Conservation (phyloP, 2,329 filamentous ascomycete genomes). For the Fusarium armeniacum region DNA sequence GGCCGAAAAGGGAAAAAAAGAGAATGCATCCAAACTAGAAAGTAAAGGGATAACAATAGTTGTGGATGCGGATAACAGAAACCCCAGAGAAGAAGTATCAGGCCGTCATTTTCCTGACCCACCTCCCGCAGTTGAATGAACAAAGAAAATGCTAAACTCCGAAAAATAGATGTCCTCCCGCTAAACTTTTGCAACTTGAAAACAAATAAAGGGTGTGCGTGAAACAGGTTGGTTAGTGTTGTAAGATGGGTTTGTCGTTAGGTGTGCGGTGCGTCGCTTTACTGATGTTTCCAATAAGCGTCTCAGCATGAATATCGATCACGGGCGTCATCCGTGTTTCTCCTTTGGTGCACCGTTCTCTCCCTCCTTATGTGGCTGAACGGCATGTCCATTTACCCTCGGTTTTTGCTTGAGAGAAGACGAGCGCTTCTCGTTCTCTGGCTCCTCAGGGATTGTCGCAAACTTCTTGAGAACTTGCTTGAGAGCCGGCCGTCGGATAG, state of each 20-base stretch:
- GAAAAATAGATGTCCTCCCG: constrained; percentile 33
- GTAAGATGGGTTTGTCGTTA: constrained; percentile 2
- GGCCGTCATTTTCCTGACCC: constrained; percentile 28
- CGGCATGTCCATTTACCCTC: constrained; percentile 37
- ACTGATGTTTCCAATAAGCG: neutral
- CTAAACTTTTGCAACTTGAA: constrained; percentile 37
- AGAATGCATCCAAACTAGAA: constrained; percentile 6
- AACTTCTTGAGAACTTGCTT: constrained; percentile 90
- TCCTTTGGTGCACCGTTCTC: constrained; percentile 37
- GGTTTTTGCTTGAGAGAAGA: constrained; percentile 36
- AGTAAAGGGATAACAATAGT: constrained; percentile 3
- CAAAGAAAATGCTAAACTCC: constrained; percentile 36
- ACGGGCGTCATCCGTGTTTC: constrained; percentile 38
- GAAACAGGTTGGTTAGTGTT: neutral
- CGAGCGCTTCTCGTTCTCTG: constrained; percentile 47
- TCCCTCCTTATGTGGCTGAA: constrained; percentile 26
- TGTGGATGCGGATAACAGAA: constrained; percentile 9
- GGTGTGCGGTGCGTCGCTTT: constrained; percentile 11
- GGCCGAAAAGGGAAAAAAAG: constrained; percentile 4
- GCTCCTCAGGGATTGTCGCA: constrained; percentile 82
- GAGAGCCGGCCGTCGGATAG: constrained; percentile 84
- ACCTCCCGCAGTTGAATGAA: constrained; percentile 3
- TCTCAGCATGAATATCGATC: neutral
- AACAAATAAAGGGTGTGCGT: constrained; percentile 23
- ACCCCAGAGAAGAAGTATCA: constrained; percentile 17